Base-by-base conservation (phyloP, 495 filamentous ascomycete species). In the Tuber borchii region DNA sequence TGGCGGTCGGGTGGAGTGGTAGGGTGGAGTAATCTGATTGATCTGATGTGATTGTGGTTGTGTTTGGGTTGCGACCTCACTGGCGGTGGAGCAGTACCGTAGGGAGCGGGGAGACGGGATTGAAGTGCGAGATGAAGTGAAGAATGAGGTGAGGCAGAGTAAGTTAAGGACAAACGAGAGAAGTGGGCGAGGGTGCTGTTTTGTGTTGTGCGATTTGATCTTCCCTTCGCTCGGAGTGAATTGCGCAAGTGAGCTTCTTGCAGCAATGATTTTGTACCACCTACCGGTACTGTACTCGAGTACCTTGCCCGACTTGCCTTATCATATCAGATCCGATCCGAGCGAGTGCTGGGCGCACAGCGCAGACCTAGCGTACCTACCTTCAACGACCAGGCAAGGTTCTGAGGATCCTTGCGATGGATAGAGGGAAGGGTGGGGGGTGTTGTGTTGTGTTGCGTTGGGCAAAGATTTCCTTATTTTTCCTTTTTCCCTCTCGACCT, bases 291-390 rank as follows among this genome's bases (percentile, higher is more conserved):
- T 9, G 6, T n/a, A 16, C 46, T 51, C 44, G 40, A 42, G 3
- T 46, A 17, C 16, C 5, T 2, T 56, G 26, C 56, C 17, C 56
- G n/a, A 31, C 56, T 19, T 65, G 26, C 26, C 31, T 65, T 65
- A 65, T 65, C 56, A 65, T 65, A 65, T 65, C 56, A 34, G 56
- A 65, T 65, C 56, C 56, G 56, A 65, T 65, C 56, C 4, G 26
- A 31, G 51, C 22, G n/a, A 26, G 51, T 26, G 51, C 51, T 16
- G 51, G n/a, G 51, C n/a, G 10, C n/a, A n/a, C 22, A 31, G 2
- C 12, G 51, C 51, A 31, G 51, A 14, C 51, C 51, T 34, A 65
- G 26, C 26, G 56, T 19, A 16, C 56, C 26, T 16, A 34, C 26
- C 56, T 1, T 65, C 3, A 14, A 65, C 26, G 56, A 65, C 56